A percentile compares a stretch with the other conserved stretches of the same genome.
These are phyloP conservation scores for Peribolospora baueri DNA, from an alignment of 768 basidiomycete genomes.

Conservation along the genomic window DNA sequence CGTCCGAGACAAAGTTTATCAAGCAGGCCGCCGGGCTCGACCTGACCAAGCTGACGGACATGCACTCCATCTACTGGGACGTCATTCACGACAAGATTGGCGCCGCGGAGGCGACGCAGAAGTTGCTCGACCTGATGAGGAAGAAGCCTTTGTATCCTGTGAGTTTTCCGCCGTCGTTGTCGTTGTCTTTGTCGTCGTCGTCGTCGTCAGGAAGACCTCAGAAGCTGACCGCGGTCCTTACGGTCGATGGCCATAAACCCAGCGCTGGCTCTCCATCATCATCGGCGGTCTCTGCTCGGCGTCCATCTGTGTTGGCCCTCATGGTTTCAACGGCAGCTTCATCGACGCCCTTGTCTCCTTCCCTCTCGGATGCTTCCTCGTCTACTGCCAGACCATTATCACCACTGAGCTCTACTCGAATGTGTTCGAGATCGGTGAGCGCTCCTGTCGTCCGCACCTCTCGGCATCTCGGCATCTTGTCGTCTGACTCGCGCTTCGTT, in stretches of 20 bases:
- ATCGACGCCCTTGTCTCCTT: constrained; percentile 47
- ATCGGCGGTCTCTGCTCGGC: constrained; percentile 56
- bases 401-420: constrained; percentile 57
- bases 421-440: constrained; percentile 38
- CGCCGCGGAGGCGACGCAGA: constrained; percentile 43
- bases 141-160: constrained; percentile 33
- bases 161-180: not conserved
- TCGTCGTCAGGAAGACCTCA: not conserved
- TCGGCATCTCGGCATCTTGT: not conserved
- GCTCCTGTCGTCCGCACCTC: not conserved
- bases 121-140: constrained; percentile 51
- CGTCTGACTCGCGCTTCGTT: not conserved
- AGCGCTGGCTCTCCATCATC: constrained; percentile 33
- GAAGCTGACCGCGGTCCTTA: constrained; percentile 5
- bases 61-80: constrained; percentile 43
- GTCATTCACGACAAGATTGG: constrained; percentile 64
- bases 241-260: not conserved
- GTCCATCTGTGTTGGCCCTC: constrained; percentile 33
- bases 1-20: constrained; percentile 56
- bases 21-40: constrained; percentile 31
- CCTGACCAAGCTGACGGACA: constrained; percentile 47
- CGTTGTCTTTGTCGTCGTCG: not conserved
- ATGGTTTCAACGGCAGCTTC: constrained; percentile 50
- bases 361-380: constrained; percentile 51
- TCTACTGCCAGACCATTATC: constrained; percentile 41